Conservation (phyloP, 768 basidiomycete species). For the Hortiboletus flavorubellus region DNA sequence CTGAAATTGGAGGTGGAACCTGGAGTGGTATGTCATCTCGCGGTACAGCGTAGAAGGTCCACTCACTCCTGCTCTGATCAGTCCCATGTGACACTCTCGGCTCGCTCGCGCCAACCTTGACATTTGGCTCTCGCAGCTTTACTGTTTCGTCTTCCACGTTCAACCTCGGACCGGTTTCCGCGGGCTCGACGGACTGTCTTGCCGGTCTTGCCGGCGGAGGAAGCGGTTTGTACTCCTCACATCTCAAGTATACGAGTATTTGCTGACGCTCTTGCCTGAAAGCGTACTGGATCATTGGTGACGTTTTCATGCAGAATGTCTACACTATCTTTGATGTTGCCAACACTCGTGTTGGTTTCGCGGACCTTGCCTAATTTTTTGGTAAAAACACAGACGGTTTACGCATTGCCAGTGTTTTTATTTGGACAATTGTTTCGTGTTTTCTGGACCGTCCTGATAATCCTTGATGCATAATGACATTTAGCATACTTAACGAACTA, state of each 20-base stretch:
- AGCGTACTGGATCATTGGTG: slow-evolving; percentile 35
- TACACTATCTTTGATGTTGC: slow-evolving; percentile 32
- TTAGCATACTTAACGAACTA: background rate
- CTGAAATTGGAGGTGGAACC: slow-evolving; percentile 29
- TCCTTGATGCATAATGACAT: background rate
- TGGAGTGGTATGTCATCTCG: slow-evolving; percentile 32
- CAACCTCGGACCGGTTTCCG: slow-evolving; percentile 40
- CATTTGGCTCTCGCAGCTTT: slow-evolving; percentile 39
- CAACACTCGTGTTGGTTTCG: slow-evolving; percentile 41
- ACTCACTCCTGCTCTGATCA: slow-evolving; percentile 8
- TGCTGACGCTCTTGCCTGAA: background rate
- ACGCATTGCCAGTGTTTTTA: background rate
- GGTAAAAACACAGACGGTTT: background rate
- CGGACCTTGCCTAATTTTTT: slow-evolving; percentile 26
- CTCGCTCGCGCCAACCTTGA: slow-evolving; percentile 31
- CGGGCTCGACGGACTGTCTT: slow-evolving; percentile 34
- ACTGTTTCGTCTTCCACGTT: slow-evolving; percentile 34
- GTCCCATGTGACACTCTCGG: slow-evolving; percentile 33
- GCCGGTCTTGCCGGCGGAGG: slow-evolving; percentile 36
- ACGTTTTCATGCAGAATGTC: slow-evolving; percentile 34
- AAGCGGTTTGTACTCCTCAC: slow-evolving; percentile 7
- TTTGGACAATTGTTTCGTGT: slow-evolving; percentile 1
- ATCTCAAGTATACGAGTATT: background rate
- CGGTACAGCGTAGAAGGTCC: background rate
- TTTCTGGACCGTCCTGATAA: background rate